Conservation (phyloP, 2,329 filamentous ascomycete genomes). For the Xylaria sp. region DNA sequence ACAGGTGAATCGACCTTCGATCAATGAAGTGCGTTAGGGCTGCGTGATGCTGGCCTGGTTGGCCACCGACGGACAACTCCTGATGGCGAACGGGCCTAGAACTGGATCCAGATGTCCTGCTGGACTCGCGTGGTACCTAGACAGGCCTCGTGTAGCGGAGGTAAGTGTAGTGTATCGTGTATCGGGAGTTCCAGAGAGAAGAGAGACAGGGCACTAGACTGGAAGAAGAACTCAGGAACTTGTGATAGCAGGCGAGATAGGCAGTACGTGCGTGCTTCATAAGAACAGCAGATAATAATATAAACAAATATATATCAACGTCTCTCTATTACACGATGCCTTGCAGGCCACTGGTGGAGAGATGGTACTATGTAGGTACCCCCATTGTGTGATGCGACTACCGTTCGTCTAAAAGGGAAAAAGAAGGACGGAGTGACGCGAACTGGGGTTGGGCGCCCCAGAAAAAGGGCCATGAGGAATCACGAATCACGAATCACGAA, state of each 20-base stretch:
- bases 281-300: background rate
- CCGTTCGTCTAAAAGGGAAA: constrained; percentile 6
- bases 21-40: constrained; percentile 13
- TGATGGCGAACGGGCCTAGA: constrained; percentile 18
- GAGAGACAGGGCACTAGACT: background rate
- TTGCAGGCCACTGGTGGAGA: too few species aligned
- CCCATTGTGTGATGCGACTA: background rate
- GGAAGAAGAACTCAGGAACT: background rate
- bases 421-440: constrained; percentile 16
- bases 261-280: background rate
- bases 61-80: background rate
- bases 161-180: background rate
- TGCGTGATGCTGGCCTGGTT: constrained; percentile 10
- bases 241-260: background rate
- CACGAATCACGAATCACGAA: constrained; percentile 16
- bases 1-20: background rate
- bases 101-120: constrained; percentile 8
- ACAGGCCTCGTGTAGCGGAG: too few species aligned
- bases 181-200: background rate
- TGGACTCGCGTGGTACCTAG: constrained; percentile 2
- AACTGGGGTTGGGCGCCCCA: constrained; percentile 16
- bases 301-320: background rate
- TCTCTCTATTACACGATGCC: too few species aligned
- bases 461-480: constrained; percentile 10
- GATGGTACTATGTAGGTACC: constrained; percentile 2